Conservation (phyloP, 306 rosid species). For the Sicyos baderoa region DNA sequence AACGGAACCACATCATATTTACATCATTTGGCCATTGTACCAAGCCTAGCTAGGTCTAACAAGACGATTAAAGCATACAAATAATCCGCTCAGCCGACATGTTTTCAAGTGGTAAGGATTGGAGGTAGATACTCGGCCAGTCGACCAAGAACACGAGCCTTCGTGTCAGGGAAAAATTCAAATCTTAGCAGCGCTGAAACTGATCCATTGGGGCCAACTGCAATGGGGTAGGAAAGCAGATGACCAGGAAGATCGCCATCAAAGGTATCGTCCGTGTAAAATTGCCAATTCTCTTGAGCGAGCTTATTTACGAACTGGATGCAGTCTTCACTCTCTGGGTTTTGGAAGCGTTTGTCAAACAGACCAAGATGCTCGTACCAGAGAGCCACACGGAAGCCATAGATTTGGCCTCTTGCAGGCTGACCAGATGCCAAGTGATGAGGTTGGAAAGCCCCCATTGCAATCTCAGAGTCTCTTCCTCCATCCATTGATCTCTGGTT, state of each 20-base stretch:
- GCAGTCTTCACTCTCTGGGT: constrained; percentile 29
- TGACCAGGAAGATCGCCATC: constrained; percentile 24
- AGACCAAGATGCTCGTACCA: constrained; percentile 64
- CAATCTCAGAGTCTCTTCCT: constrained; percentile 77
- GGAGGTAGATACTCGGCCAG: constrained; percentile 30
- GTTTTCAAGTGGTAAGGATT: constrained; percentile 31
- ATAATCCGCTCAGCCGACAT: background rate
- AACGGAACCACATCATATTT: constrained; percentile 2
- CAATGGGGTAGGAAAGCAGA: constrained; percentile 41
- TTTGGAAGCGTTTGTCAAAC: background rate
- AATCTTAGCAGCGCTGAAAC: constrained; percentile 24
- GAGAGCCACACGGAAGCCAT: constrained; percentile 49
- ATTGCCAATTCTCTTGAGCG: constrained; percentile 27
- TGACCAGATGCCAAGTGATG: constrained; percentile 27
- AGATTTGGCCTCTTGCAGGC: constrained; percentile 45
- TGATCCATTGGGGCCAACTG: constrained; percentile 20
- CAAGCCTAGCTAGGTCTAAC: background rate
- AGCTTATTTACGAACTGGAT: constrained; percentile 9
- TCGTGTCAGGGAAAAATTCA: constrained; percentile 42
- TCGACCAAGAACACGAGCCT: constrained; percentile 35
- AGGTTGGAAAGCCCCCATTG: constrained; percentile 86
- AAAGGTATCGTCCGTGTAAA: constrained; percentile 17
- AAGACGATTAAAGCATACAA: background rate
- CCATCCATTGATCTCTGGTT: constrained; percentile 94
- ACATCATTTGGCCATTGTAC: background rate